Evolutionary conservation across 1,139 yeast species (phyloP), one percentile per base, ranked within the genome.

Genomic region (Lizanozyma gosingica): DNA sequence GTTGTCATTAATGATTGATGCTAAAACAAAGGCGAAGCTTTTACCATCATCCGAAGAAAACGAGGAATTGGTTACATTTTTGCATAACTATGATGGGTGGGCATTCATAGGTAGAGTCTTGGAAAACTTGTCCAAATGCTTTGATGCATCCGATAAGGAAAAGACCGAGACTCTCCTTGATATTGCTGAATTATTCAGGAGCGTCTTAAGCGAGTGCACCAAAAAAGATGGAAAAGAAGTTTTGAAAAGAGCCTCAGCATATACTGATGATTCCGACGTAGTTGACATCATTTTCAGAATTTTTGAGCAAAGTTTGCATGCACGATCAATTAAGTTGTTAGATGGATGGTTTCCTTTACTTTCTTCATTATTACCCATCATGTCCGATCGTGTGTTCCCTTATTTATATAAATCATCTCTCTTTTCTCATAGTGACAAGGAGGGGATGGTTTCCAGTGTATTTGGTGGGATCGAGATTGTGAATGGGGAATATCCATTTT

Each of bases 11-110:
- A 48, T 68, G 8, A 57, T 76, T 39, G 55, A 59, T 15, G 55
- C 55, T n/a, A 80, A 82, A 3, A 83, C 95, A 0, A 74, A 70
- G 44, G 97, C 92, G 2, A 82, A 81, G 48, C 60, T 85, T 1
- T 59, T 86, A 29, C 78, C 85, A 1, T 59, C 76, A 2, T 53
- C 66, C 2, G 62, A 63, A 29, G 53, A 54, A 32, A 51, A 55
- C 15, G 68, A 64, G 33, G 71, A 79, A 4, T 68, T 85, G 35
- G 83, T 83, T 1, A 73, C 87, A 27, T 88, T 92, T 63, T 63
- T 82, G 36, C 77, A 83, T 55, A 71, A 73, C 4, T 87, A 80
- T 54, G 84, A 80, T 54, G 97, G 97, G 1, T 87, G 97, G 95
- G 76, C 94, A 0, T 65, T 84, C 35, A 51, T 90, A 33, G 97